Evolutionary conservation across 768 basidiomycete species (phyloP), one percentile per base, ranked within the genome.

Genomic region (Tylopilus sp.): DNA sequence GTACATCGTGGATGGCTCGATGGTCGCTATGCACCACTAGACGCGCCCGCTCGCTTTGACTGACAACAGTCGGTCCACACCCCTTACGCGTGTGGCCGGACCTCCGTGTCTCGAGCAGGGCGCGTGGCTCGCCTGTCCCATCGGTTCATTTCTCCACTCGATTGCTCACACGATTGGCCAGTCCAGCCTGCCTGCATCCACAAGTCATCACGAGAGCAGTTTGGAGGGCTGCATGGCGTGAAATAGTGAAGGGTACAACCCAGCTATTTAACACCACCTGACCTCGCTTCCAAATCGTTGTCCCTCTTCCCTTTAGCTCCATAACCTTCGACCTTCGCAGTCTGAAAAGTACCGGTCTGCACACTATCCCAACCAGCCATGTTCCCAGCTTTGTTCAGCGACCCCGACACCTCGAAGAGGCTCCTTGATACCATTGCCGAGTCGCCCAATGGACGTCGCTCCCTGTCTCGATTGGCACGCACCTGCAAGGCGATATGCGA

Each of bases 401-500:
- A 88, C 60, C 73, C 78, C 17, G 83, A 82, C 38, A 79, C 79
- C 15, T 75, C 81, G 31, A 74, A 66, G 60, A 77, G 71, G 60
- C 62, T 81, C 51, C 66, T 81, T 31, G 79, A 81, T 59, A 70
- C 71, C 49, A 75, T 81, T 56, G 68, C 75, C 52, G 79, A 82
- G 44, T 68, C 79, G 8, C 80, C 86, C 6, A 79, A 76, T 57
- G 88, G 88, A 33, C 81, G 77, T 56, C 82, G 86, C 43, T 75
- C 80, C 40, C 69, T 90, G 52, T 83, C 86, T 44, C 76, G 88
- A 61, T 73, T 91, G 58, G 80, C 88, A 43, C 77, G 88, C 47
- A 88, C 88, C 41, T 89, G 88, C 69, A 81, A 77, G 56, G 80
- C 82, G n/a, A 72, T 88, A 65, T 81, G 76, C 57, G 86, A 85